phyloP scores from a whole-genome alignment of 73 alveolate species.

The Tetrahymena thermophila region DNA sequence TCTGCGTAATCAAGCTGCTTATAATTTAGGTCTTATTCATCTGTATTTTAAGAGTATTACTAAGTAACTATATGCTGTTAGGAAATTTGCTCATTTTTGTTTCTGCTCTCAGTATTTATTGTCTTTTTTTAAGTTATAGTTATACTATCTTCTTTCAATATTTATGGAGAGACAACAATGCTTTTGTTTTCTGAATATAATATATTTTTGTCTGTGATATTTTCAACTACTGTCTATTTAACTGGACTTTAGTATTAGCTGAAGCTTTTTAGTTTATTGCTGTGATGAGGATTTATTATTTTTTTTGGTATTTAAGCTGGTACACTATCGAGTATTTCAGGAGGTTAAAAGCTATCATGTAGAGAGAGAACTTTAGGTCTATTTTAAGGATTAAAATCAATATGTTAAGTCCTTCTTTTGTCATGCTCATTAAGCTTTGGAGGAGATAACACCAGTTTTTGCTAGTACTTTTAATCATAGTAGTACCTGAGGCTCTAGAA shows the following conservation, averaged over 20 bases:
- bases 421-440: neutral
- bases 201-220: neutral
- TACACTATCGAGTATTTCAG: neutral
- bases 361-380: neutral
- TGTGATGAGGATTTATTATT: neutral
- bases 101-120: neutral
- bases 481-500: neutral
- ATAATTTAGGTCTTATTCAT: neutral
- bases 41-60: neutral
- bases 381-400: neutral
- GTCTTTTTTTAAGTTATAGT: neutral
- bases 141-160: neutral
- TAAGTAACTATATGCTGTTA: neutral
- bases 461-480: neutral
- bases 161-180: neutral
- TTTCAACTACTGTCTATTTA: neutral
- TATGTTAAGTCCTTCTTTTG: neutral
- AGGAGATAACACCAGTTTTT: neutral
- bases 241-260: neutral
- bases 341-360: neutral
- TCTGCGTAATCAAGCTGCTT: neutral
- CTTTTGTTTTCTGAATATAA: neutral
- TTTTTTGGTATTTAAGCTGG: neutral
- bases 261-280: neutral
- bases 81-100: neutral